Evolutionary conservation across 106 monocot genomes (phyloP).

Genomic region (Dendrobium chrysotoxum): DNA sequence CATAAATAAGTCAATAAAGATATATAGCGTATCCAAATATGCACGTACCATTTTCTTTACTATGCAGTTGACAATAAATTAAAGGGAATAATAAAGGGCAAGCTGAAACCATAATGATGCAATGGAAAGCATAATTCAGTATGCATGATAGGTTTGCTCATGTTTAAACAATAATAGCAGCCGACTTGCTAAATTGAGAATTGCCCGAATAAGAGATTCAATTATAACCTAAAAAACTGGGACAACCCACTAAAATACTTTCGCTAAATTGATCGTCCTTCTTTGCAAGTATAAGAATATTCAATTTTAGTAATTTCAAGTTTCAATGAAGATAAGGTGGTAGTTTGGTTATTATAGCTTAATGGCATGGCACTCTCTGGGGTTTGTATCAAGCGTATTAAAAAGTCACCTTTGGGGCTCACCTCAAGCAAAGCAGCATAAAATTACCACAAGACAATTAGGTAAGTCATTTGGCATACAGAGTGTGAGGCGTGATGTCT

Average conservation of each 20-base stretch:
- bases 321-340: not conserved
- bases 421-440: too few relatives aligned
- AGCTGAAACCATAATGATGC: not conserved
- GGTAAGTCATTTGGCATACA: too few relatives aligned
- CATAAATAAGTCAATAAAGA: not conserved
- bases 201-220: not conserved
- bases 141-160: not conserved
- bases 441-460: too few relatives aligned
- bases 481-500: too few relatives aligned
- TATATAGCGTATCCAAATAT: not conserved
- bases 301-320: not conserved
- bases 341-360: not conserved
- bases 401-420: too few relatives aligned
- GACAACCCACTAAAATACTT: not conserved
- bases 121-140: constrained; percentile 3
- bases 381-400: not conserved
- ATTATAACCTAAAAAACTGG: not conserved
- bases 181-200: not conserved
- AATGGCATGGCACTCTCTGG: not conserved
- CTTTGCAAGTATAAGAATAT: not conserved
- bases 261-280: not conserved
- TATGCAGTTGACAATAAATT: not conserved
- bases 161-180: not conserved
- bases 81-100: not conserved
- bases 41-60: not conserved